Percentiles rank a stretch among this genome's conserved stretches.
Evolutionary conservation across 2,329 filamentous ascomycete species (phyloP).

Genomic region (Venturia asperata): DNA sequence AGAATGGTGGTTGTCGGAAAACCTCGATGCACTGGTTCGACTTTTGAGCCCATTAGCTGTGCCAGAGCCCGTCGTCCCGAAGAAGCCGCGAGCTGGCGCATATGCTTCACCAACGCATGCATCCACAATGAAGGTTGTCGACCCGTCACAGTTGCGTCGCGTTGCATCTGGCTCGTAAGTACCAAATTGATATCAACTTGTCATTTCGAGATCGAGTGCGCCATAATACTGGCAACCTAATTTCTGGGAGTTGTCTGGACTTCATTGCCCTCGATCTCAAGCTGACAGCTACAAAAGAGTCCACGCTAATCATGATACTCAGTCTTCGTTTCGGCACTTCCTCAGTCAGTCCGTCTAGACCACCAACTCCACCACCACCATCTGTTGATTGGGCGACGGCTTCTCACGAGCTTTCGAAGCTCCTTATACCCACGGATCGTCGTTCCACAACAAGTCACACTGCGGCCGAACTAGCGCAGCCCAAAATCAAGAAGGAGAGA

Average conservation of each 20-base stretch:
- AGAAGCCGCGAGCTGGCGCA: conserved; percentile 34
- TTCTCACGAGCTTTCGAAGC: conserved; percentile 71
- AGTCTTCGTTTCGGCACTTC: background rate
- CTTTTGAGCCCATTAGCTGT: conserved; percentile 46
- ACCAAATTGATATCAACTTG: background rate
- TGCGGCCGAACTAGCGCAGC: conserved; percentile 64
- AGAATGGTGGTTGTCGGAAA: conserved; percentile 34
- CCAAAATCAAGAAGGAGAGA: conserved; percentile 48
- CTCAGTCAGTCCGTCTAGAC: conserved; percentile 34
- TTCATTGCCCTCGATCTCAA: conserved; percentile 15
- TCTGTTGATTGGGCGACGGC: conserved; percentile 81
- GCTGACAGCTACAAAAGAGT: background rate
- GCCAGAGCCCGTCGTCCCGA: conserved; percentile 41
- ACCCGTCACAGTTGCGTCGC: conserved; percentile 58
- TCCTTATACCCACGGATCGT: conserved; percentile 70
- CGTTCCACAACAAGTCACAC: conserved; percentile 70
- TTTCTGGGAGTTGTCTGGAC: conserved; percentile 17
- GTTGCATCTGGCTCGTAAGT: conserved; percentile 50
- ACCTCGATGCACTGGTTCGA: conserved; percentile 63
- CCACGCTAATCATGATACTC: background rate
- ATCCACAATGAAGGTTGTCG: conserved; percentile 71
- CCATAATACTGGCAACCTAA: background rate
- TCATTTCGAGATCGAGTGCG: background rate
- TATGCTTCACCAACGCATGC: conserved; percentile 76
- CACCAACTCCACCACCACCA: conserved; percentile 62